phyloP scores from a whole-genome alignment of 1,139 yeast species.

The Kodamaea ohmeri region DNA sequence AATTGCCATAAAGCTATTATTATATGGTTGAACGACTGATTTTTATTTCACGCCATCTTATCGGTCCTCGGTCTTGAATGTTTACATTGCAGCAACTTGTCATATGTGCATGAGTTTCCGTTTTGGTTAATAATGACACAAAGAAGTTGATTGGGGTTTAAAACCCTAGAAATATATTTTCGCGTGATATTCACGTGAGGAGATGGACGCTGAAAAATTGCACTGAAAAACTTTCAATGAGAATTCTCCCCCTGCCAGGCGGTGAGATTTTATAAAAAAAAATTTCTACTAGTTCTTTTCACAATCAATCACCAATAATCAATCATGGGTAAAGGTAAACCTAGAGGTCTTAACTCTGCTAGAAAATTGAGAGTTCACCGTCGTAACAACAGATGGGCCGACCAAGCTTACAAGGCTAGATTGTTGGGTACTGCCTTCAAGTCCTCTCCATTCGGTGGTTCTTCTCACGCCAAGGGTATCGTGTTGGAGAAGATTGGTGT shows the following conservation, averaged over 20 bases:
- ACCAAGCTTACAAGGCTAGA: conserved; percentile 96
- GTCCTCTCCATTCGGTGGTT: conserved; percentile 99
- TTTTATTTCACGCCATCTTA: too few relatives aligned
- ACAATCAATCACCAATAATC: conserved; percentile 16
- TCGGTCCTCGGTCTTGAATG: too few relatives aligned
- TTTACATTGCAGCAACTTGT: too few relatives aligned
- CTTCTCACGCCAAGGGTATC: conserved; percentile 99
- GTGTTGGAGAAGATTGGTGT: conserved; percentile 99
- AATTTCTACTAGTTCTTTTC: conserved; percentile 11
- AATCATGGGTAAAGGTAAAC: conserved; percentile 88
- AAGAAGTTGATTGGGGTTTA: background rate
- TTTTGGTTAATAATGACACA: background rate
- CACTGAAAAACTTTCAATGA: conserved; percentile 6
- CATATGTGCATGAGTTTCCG: background rate
- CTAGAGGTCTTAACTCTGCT: conserved; percentile 99
- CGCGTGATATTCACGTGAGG: conserved; percentile 4
- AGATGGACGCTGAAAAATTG: background rate
- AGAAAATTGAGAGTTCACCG: conserved; percentile 99
- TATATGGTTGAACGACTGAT: too few relatives aligned
- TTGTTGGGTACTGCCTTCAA: conserved; percentile 99
- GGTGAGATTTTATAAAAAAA: conserved; percentile 8
- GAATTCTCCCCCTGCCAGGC: conserved; percentile 6
- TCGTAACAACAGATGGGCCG: conserved; percentile 99
- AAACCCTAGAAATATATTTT: background rate
- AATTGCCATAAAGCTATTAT: too few relatives aligned